Percentiles rank a stretch among this genome's conserved stretches.
phyloP scores from a whole-genome alignment of 2,329 filamentous ascomycete genomes.

The Diplodia mutila region DNA sequence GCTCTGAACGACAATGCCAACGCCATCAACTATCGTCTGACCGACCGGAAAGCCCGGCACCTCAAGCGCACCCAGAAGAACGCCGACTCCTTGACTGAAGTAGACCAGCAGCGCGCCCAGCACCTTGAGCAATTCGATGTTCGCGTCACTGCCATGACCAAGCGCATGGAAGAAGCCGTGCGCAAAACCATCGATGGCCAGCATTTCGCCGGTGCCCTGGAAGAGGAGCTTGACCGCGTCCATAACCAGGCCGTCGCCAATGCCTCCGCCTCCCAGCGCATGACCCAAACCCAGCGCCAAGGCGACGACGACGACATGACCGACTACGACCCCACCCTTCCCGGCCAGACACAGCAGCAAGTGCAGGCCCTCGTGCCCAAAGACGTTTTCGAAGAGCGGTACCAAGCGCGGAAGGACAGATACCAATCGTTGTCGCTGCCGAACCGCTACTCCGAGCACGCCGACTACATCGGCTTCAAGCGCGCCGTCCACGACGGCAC shows the following conservation, averaged over 20 bases:
- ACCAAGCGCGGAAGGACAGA: constrained; percentile 48
- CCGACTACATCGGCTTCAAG: constrained; percentile 65
- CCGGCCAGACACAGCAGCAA: constrained; percentile 40
- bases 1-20: constrained; percentile 55
- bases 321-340: constrained; percentile 47
- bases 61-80: constrained; percentile 35
- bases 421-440: constrained; percentile 46
- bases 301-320: constrained; percentile 41
- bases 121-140: constrained; percentile 46
- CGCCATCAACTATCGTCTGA: constrained; percentile 61
- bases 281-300: constrained; percentile 17
- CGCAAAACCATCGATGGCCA: constrained; percentile 62
- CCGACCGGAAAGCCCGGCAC: constrained; percentile 38
- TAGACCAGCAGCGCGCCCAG: constrained; percentile 45
- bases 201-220: constrained; percentile 50
- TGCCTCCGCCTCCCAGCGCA: constrained; percentile 26
- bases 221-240: constrained; percentile 50
- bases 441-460: constrained; percentile 60
- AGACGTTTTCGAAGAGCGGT: constrained; percentile 42
- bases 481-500: constrained; percentile 64
- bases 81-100: constrained; percentile 29
- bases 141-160: constrained; percentile 57
- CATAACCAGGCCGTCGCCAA: constrained; percentile 40
- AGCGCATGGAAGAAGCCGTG: constrained; percentile 61
- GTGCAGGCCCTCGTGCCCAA: constrained; percentile 39